Evolutionary conservation across 164 flowering plant species (phyloP), one percentile per base, ranked within the genome.

Genomic region (Nymphaea colorata): DNA sequence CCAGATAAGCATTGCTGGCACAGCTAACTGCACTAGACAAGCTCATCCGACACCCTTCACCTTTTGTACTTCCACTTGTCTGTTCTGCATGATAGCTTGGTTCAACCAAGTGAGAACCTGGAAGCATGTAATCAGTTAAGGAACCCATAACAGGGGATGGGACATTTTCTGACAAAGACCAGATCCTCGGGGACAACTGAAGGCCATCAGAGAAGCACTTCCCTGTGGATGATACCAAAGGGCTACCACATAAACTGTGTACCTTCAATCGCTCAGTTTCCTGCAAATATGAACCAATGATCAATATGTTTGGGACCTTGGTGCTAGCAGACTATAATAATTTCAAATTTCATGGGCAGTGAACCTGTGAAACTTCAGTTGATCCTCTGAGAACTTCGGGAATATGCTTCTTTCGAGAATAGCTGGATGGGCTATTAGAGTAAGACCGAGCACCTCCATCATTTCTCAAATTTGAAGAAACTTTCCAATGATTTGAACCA

Each of bases 351-450:
- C 57, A 51, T 10, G 57, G 14, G 57, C 15, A 51, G 14, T 5
- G 57, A 75, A 87, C 88, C 89, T 84, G 82, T 61, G 80, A 71
- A 44, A 64, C 43, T 65, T 70, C 71, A 10, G 67, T 41, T 45
- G 71, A 64, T 42, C 77, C 85, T 63, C 78, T 87, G 43, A 71
- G 67, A 66, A 83, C 76, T 76, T 87, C 89, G 6, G 85, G 75
- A 77, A 81, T 78, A 62, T 77, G 74, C 72, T 81, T 87, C 73
- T 86, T 78, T 65, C 84, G 79, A 8, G 75, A 69, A 71, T 67
- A 78, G 66, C 87, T 79, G 36, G 78, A 75, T n/a, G 92, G 92
- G 69, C 92, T 87, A 68, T 71, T 85, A 47, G 74, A 67, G 71
- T 87, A 87, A 69, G 80, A 79, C 72, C 80, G 87, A 59, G 72